Base-by-base conservation (phyloP, 2,329 filamentous ascomycete genomes). In the Zasmidium citrigriseum region DNA sequence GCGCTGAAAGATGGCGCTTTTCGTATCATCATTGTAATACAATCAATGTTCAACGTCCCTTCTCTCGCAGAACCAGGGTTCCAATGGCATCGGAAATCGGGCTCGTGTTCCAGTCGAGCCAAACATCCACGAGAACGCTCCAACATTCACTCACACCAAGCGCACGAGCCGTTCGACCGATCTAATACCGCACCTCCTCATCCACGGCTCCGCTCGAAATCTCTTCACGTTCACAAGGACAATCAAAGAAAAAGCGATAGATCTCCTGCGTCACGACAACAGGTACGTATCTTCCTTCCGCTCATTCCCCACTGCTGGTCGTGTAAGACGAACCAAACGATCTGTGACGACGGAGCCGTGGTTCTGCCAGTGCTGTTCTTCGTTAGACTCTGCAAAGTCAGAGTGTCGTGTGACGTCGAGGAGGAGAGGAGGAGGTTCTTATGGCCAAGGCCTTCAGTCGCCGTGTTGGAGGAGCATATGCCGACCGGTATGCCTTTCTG, bases 401-500 rank as follows among this genome's bases (percentile, higher is more conserved):
- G 34, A 41, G 4, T 41, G 34, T 41, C 34, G 34, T 41, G 34
- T 41, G 34, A 41, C 34, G 34, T 41, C 4, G 34, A n/a, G 34
- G 34, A 41, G 7, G 34, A n/a, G 34, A n/a, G 5, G 5, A 4
- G 34, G 34, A 41, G 34, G 14, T 41, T 4, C 18, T 41, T 41
- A 41, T 41, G 4, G 4, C 14, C 4, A 14, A 34, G 7, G 27
- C 34, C 34, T 41, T 11, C 34, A 41, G 34, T 41, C 34, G 34
- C 34, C 34, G 34, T 29, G 34, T 41, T 41, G 34, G 16, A 4
- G 18, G 34, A n/a, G 34, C 23, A 25, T 22, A 47, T 47, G 20
- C 45, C 45, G 47, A 49, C 47, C 47, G 47, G 47, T 27, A 27
- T 27, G 27, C 47, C 22, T 21, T 27, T 49, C 24, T 49, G 47